Base-by-base conservation (phyloP, 2,329 filamentous ascomycete species). In the Neopestalotiopsis sp. region DNA sequence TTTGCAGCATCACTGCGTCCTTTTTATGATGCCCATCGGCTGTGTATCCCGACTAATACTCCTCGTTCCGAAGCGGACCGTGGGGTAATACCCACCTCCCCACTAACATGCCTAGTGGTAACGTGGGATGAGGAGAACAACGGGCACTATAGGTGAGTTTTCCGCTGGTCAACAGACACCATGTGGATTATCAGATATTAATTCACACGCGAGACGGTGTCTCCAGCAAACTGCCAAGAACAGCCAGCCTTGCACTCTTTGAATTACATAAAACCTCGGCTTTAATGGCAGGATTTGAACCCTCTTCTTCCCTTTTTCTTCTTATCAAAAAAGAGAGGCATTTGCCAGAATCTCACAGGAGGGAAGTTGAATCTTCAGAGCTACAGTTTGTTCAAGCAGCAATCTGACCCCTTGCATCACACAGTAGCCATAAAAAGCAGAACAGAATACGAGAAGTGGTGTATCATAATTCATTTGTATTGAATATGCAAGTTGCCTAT, bases 11-110 rank as follows among this genome's bases (percentile, higher is more conserved):
- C n/a, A 17, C 45, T 53, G 45, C 45, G 45, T 53, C 20, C 45
- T 53, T 62, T 28, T 58, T 20, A 59, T 40, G 17, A 13, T 42
- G 17, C 28, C 53, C 32, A 30, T 56, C 49, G 65, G 65, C 30
- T 56, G 28, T 59, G 65, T 38, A 65, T 17, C 61, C 34, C 61
- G 49, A 66, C 20, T 32, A 32, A 38, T 58, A 40, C 38, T 65
- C 9, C 53, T 56, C 67, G 67, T 61, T 64, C 67, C 67, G 67
- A 68, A 28, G 67, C 67, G 67, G 67, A 24, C 67, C 67, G 67
- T 62, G 49, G 45, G 59, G 45, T 66, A 34, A 45, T 45, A 13
- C 6, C 30, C 14, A 32, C 30, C 7, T 57, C 63, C 63, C 63
- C 63, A 57, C 63, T 56, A 66, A 24, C 12, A 10, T 24, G 49